Base-by-base conservation (phyloP, 345 rosid genomes). In the Rhodamnia argentea region DNA sequence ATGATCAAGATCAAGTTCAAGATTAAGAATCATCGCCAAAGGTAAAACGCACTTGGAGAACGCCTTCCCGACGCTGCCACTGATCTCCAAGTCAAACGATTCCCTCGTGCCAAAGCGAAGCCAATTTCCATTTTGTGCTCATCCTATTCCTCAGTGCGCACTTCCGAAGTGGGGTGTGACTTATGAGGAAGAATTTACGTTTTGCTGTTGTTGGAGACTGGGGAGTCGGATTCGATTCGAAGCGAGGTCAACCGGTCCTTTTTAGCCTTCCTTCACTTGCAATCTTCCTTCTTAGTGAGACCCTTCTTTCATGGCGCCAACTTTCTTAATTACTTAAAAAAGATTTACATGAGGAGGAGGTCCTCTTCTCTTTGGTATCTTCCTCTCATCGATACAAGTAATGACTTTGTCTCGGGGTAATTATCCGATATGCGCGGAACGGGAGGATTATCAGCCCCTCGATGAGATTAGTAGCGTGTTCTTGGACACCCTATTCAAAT, bases 1-100 rank as follows among this genome's bases (percentile, higher is more conserved):
- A 15, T 15, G 18, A 16, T 53, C 55, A 15, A 42, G 44, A 42
- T 42, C 44, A 15, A 42, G 44, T 3, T 42, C 44, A 42, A 42
- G 44, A 42, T 42, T 5, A 5, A 37, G 40, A 37, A 37, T 20
- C 44, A 4, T 62, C 42, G 76, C 13, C 78, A 1, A 10, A 18
- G 78, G 7, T 1, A 0, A 37, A 70, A 18, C 78, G 47, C 78
- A 18, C 12, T 51, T 10, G 78, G 78, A 64, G 8, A 4, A 32
- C 12, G 44, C 76, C 24, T 32, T 9, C 44, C 78, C 47, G 78
- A 32, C 78, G 24, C 78, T 32, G 74, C 81, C 81, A 60, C 81
- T 44, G 81, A n/a, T 84, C 26, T 85, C 83, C 24, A 75, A 85
- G 86, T 85, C 86, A 52, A 85, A 85, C 37, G 74, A 85, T 85